phyloP scores from a whole-genome alignment of 2,329 filamentous ascomycete genomes.

The Diplodia sapinea region DNA sequence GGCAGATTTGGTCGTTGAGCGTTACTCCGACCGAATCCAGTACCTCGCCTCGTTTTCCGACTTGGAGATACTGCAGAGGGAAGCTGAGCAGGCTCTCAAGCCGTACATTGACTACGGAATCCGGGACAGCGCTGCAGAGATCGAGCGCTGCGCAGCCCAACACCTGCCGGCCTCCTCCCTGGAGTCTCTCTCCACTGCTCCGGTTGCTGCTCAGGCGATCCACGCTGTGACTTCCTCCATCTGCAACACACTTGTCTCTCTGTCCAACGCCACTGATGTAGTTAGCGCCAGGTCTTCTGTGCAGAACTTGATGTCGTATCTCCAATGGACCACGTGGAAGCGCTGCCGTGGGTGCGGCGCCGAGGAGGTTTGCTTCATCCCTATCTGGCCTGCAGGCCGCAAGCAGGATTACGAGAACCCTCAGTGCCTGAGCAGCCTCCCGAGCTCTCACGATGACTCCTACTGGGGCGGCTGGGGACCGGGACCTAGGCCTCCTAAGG shows the following conservation, averaged over 20 bases:
- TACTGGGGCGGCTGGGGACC: conserved; percentile 27
- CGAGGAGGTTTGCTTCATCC: conserved; percentile 65
- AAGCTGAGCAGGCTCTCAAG: conserved; percentile 37
- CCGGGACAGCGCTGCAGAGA: conserved; percentile 48
- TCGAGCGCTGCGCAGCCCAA: conserved; percentile 56
- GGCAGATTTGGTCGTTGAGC: conserved; percentile 67
- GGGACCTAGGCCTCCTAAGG: conserved; percentile 5
- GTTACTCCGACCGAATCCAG: conserved; percentile 65
- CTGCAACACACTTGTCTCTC: conserved; percentile 43
- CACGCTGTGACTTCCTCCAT: conserved; percentile 41
- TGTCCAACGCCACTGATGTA: conserved; percentile 31
- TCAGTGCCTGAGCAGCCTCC: conserved; percentile 43
- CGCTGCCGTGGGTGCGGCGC: conserved; percentile 59
- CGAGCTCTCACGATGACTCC: conserved; percentile 9
- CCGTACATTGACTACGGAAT: conserved; percentile 50
- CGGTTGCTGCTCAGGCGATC: conserved; percentile 43
- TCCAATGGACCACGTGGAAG: conserved; percentile 68
- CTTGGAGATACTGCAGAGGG: conserved; percentile 13
- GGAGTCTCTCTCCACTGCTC: conserved; percentile 22
- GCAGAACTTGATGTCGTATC: conserved; percentile 53
- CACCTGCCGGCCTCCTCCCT: conserved; percentile 40
- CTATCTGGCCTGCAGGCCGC: conserved; percentile 67
- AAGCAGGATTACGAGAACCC: conserved; percentile 61
- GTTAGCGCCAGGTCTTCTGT: conserved; percentile 43
- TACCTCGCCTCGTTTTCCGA: conserved; percentile 36